Base-by-base conservation (phyloP, 495 filamentous ascomycete species). In the Penicillium psychrofluorescens region DNA sequence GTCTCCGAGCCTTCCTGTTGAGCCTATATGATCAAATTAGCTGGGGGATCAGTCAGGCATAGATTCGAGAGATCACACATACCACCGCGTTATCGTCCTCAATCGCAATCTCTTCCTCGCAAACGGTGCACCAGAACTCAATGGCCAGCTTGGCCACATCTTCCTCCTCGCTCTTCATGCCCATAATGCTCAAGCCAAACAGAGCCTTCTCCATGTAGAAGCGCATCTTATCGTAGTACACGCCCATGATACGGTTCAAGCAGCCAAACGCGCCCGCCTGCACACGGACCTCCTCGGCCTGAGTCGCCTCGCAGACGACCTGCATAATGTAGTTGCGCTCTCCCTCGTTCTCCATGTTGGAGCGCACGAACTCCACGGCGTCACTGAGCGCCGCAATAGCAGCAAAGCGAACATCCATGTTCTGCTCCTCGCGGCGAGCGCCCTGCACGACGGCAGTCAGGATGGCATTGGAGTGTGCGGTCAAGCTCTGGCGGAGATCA, bases 171-270 rank as follows among this genome's bases (percentile, higher is more conserved):
- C 81, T 91, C 76, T 92, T 95, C 94, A 98, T 98, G 44, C 92
- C 94, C 71, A 95, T 81, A 46, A 97, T 94, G n/a, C 94, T 98
- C 11, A 98, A 76, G 36, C 94, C 92, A 63, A 97, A 98, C 32
- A 98, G 74, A 36, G 92, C 92, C 78, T 96, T 97, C 78, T 98
- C 94, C 92, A 98, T 98, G 74, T 98, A 98, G 71, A 95, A 97
- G 55, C 89, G 80, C 92, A 98, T 98, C 72, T 95, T 90, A 56
- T 97, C 92, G 62, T 98, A 98, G 71, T 98, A 97, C 33, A 95
- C 75, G 45, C 76, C 86, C 92, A 98, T 98, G 63, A 98, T 95
- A 56, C 90, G 80, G 78, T 97, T 97, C 57, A 98, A 66, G 60
- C 94, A 98, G 44, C 91, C 92, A 58, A 95, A 98, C 11, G 94